Evolutionary conservation across 1,139 yeast genomes (phyloP).

Genomic region (Citeromyces hawaiiensis): DNA sequence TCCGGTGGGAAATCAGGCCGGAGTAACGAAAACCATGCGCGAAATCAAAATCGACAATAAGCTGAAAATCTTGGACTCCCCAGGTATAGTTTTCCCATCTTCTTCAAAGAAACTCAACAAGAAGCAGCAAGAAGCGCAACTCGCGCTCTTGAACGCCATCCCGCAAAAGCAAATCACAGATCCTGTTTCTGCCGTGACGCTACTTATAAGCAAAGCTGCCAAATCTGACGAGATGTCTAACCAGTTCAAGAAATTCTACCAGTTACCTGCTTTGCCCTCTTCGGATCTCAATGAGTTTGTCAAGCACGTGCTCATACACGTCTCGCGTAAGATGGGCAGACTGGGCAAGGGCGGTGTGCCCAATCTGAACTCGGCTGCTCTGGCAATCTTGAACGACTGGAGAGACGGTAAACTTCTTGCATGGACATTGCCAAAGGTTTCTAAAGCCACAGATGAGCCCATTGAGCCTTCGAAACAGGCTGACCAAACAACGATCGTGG

Average conservation of each 20-base stretch:
- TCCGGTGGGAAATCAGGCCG: slow-evolving; percentile 97
- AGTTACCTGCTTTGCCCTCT: slow-evolving; percentile 70
- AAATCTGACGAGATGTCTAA: slow-evolving; percentile 65
- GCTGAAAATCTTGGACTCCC: slow-evolving; percentile 82
- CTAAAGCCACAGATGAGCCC: slow-evolving; percentile 19
- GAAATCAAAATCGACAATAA: slow-evolving; percentile 88
- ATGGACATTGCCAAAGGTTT: slow-evolving; percentile 76
- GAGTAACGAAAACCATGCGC: slow-evolving; percentile 85
- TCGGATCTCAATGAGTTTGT: slow-evolving; percentile 47
- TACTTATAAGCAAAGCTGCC: slow-evolving; percentile 64
- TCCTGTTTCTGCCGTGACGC: slow-evolving; percentile 71
- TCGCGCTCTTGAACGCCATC: slow-evolving; percentile 77
- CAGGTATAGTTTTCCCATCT: slow-evolving; percentile 93
- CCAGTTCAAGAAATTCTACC: slow-evolving; percentile 58
- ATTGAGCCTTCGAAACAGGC: slow-evolving; percentile 18
- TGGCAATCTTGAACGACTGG: slow-evolving; percentile 84
- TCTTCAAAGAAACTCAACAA: slow-evolving; percentile 28
- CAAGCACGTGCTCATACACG: slow-evolving; percentile 79
- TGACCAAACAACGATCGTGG: slow-evolving; percentile 76
- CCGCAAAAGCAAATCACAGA: slow-evolving; percentile 82
- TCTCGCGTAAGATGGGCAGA: slow-evolving; percentile 88
- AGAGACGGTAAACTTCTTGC: slow-evolving; percentile 91
- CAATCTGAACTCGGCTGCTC: slow-evolving; percentile 75
- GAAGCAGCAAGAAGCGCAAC: slow-evolving; percentile 70
- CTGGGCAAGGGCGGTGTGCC: slow-evolving; percentile 91